These are phyloP conservation scores for Ensete ventricosum DNA, from an alignment of 176 grass and related monocot species.

Conservation along the genomic window DNA sequence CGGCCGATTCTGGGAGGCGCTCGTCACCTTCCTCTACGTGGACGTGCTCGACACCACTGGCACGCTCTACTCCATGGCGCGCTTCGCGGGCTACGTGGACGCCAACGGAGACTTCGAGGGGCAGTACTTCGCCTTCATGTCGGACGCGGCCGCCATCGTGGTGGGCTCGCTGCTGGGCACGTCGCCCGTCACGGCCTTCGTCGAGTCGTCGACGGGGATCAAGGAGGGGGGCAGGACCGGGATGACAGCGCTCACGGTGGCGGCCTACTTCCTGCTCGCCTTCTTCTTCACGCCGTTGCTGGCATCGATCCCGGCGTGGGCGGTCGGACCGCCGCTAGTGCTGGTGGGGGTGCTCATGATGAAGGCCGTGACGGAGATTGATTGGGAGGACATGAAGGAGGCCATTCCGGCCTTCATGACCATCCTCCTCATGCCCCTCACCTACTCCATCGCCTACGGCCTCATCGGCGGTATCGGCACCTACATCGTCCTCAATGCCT, in stretches of 20 bases:
- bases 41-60: slow-evolving; percentile 9
- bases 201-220: slow-evolving; percentile 14
- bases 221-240: slow-evolving; percentile 12
- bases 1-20: slow-evolving; percentile 4
- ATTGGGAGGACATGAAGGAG: slow-evolving; percentile 8
- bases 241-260: not conserved
- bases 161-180: slow-evolving; percentile 3
- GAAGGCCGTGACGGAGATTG: not conserved
- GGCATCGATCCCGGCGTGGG: slow-evolving; percentile 5
- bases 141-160: not conserved
- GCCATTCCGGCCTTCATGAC: slow-evolving; percentile 6
- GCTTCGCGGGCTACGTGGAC: slow-evolving; percentile 7
- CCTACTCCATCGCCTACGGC: slow-evolving; percentile 1
- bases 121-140: slow-evolving; percentile 16
- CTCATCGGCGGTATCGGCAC: slow-evolving; percentile 9
- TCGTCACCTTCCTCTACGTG: slow-evolving; percentile 10
- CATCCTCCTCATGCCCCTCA: not conserved
- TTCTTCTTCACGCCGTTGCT: slow-evolving; percentile 5
- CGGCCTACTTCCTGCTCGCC: not conserved
- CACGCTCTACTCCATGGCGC: slow-evolving; percentile 8
- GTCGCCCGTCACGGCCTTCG: slow-evolving; percentile 12
- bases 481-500: slow-evolving; percentile 1
- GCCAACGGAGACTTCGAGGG: slow-evolving; percentile 9
- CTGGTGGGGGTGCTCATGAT: slow-evolving; percentile 7
- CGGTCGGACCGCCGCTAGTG: not conserved